These are phyloP conservation scores for Laetiporus sulphureus DNA, from an alignment of 1,284 basidiomycete species.

Conservation along the genomic window DNA sequence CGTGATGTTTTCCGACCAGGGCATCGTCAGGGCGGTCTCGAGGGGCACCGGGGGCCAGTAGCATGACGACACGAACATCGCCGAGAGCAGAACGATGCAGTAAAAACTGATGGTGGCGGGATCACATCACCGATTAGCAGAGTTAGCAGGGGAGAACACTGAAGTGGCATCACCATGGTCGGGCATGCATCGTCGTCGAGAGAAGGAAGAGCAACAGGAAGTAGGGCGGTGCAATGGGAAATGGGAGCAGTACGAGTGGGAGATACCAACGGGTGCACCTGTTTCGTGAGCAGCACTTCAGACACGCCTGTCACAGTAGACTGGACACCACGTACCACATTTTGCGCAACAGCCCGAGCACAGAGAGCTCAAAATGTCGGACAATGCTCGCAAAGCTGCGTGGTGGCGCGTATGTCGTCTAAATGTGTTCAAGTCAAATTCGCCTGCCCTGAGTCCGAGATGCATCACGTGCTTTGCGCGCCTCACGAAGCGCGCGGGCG, in stretches of 20 bases:
- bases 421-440: no score
- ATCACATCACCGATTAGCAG: conserved; percentile 3
- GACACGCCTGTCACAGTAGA: background rate
- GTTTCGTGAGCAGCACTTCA: background rate
- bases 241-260: conserved; percentile 64
- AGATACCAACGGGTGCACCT: conserved; percentile 84
- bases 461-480: background rate
- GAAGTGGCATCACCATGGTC: conserved; percentile 64
- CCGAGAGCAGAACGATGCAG: conserved; percentile 70
- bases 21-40: conserved; percentile 48
- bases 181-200: conserved; percentile 68
- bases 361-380: no score
- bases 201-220: conserved; percentile 69
- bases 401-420: no score
- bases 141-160: background rate
- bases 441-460: conserved; percentile 6
- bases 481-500: background rate
- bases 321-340: conserved; percentile 28
- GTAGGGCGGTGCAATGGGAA: conserved; percentile 73
- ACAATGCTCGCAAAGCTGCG: no score
- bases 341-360: no score
- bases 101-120: conserved; percentile 51
- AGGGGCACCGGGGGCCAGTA: conserved; percentile 77
- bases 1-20: conserved; percentile 62
- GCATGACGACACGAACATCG: conserved; percentile 76